phyloP scores from a whole-genome alignment of 2,329 filamentous ascomycete species.

The Fusarium foetens region DNA sequence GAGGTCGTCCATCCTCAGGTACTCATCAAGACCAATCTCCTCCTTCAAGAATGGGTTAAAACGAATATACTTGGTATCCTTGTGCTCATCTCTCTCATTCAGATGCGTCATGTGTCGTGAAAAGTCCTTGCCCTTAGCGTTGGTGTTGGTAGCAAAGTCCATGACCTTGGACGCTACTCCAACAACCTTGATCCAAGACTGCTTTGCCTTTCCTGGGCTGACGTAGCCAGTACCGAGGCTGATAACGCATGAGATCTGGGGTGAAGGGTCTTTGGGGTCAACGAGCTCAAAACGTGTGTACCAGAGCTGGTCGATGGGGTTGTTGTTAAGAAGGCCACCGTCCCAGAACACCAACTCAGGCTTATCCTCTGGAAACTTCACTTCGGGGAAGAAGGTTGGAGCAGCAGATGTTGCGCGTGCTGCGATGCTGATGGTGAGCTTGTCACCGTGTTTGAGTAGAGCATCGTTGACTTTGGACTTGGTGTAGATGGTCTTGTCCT shows the following conservation, averaged over 20 bases:
- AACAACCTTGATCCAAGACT: conserved; percentile 24
- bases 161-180: conserved; percentile 28
- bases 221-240: conserved; percentile 29
- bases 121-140: conserved; percentile 37
- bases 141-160: conserved; percentile 37
- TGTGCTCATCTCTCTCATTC: conserved; percentile 6
- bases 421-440: conserved; percentile 35
- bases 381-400: conserved; percentile 33
- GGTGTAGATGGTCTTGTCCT: conserved; percentile 6
- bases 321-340: conserved; percentile 35
- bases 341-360: conserved; percentile 29
- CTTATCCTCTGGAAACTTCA: conserved; percentile 6
- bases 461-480: conserved; percentile 29
- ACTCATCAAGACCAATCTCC: conserved; percentile 31
- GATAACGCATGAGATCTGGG: conserved; percentile 21
- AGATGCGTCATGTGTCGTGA: conserved; percentile 23
- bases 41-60: conserved; percentile 13
- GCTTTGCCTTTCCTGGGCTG: neutral
- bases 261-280: neutral
- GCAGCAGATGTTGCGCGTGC: conserved; percentile 34
- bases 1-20: conserved; percentile 3
- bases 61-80: conserved; percentile 13
- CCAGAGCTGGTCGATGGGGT: conserved; percentile 36
- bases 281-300: conserved; percentile 34
- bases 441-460: conserved; percentile 1